Evolutionary conservation across 2,329 filamentous ascomycete genomes (phyloP).

Genomic region (Myrmaecium sp.): DNA sequence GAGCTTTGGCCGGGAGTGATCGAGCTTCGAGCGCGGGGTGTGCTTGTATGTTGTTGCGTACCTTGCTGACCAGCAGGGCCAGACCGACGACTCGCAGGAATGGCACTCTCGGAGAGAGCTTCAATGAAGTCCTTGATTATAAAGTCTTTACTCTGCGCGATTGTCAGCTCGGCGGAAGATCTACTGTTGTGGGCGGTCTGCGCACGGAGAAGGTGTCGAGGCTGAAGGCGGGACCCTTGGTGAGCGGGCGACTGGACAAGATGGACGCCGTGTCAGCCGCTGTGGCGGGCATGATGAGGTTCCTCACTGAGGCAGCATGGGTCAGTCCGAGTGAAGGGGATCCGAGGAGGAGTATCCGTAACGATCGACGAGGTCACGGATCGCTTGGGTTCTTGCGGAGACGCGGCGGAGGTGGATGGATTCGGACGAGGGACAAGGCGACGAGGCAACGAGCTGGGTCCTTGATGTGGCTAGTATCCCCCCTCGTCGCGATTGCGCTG

Average conservation of each 20-base stretch:
- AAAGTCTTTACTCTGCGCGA: conserved; percentile 48
- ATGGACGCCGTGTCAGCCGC: conserved; percentile 25
- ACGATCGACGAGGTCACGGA: too few relatives aligned
- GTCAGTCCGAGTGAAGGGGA: too few relatives aligned
- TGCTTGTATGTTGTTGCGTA: too few relatives aligned
- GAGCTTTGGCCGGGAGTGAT: conserved; percentile 3
- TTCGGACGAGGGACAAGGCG: too few relatives aligned
- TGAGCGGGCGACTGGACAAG: conserved; percentile 23
- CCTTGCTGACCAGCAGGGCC: conserved; percentile 24
- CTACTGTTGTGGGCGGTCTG: too few relatives aligned
- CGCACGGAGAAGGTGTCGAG: conserved; percentile 51
- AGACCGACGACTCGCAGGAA: conserved; percentile 66
- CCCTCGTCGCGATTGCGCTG: too few relatives aligned
- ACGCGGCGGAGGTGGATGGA: too few relatives aligned
- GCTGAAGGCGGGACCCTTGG: conserved; percentile 62
- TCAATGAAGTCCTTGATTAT: conserved; percentile 98
- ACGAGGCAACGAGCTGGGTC: too few relatives aligned
- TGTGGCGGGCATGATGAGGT: conserved; percentile 15
- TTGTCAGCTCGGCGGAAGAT: conserved; percentile 3
- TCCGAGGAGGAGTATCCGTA: too few relatives aligned
- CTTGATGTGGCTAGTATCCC: too few relatives aligned
- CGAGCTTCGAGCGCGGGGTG: conserved; percentile 10
- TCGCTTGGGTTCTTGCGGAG: too few relatives aligned
- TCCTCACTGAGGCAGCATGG: not conserved
- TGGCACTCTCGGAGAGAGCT: conserved; percentile 68